These are phyloP conservation scores for Neurospora sp. DNA, from an alignment of 2,329 filamentous ascomycete genomes.

Conservation along the genomic window DNA sequence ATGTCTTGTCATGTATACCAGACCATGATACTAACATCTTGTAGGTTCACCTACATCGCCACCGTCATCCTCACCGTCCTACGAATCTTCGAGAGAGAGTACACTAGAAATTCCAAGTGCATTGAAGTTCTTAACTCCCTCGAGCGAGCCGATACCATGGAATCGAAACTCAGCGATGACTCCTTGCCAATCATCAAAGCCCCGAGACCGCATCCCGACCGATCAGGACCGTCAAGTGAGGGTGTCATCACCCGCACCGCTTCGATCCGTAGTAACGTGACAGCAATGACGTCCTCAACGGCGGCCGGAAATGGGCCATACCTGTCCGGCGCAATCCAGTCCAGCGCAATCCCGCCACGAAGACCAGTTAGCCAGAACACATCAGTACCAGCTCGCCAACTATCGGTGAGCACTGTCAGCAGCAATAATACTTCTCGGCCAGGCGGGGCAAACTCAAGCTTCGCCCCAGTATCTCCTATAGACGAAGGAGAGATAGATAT, in stretches of 20 bases:
- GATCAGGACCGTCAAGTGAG: slow-evolving; percentile 15
- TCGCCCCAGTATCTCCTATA: background rate
- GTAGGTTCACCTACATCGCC: slow-evolving; percentile 19
- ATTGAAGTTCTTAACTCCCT: slow-evolving; percentile 18
- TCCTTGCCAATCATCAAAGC: slow-evolving; percentile 5
- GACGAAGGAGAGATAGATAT: background rate
- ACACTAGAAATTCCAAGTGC: slow-evolving; percentile 18
- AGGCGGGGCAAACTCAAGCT: background rate
- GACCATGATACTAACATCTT: background rate
- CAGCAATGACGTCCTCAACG: slow-evolving; percentile 8
- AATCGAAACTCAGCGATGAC: slow-evolving; percentile 14
- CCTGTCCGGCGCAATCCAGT: background rate
- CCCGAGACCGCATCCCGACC: slow-evolving; percentile 1
- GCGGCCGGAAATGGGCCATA: slow-evolving; percentile 1
- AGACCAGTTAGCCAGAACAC: background rate
- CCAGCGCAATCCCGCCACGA: background rate
- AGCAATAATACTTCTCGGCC: background rate
- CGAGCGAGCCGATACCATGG: slow-evolving; percentile 16
- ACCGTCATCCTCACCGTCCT: slow-evolving; percentile 21
- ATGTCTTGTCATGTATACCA: background rate
- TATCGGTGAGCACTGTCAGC: background rate
- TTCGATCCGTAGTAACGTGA: slow-evolving; percentile 18
- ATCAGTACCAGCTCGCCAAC: background rate
- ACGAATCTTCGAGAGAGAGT: slow-evolving; percentile 22
- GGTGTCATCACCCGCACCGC: slow-evolving; percentile 19